Percentiles rank a stretch among this genome's conserved stretches.
phyloP scores from a whole-genome alignment of 2,329 filamentous ascomycete species.

The Decorospora gaudefroyi region DNA sequence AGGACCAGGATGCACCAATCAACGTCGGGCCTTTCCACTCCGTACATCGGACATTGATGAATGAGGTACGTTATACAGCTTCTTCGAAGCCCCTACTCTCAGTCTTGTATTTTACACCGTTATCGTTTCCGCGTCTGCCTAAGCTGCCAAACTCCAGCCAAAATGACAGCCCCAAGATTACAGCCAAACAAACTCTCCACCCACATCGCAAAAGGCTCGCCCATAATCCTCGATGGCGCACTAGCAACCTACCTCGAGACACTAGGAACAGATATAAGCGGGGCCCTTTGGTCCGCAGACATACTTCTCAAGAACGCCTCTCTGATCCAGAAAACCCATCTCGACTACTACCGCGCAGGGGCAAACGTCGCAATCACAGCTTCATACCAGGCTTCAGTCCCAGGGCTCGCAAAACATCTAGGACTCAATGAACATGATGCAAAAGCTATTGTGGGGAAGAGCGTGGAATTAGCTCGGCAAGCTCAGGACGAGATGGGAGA shows the following conservation, averaged over 20 bases:
- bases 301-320: conserved; percentile 48
- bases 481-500: conserved; percentile 37
- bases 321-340: conserved; percentile 51
- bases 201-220: conserved; percentile 26
- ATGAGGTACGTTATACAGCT: background rate
- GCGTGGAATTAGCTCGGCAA: conserved; percentile 49
- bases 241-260: conserved; percentile 55
- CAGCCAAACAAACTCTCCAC: conserved; percentile 5
- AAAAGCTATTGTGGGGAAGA: conserved; percentile 46
- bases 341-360: conserved; percentile 52
- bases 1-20: background rate
- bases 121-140: no score
- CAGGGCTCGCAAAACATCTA: conserved; percentile 49
- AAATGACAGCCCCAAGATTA: conserved; percentile 2
- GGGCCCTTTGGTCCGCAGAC: conserved; percentile 53
- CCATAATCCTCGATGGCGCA: conserved; percentile 53
- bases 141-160: no score
- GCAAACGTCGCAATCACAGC: conserved; percentile 55
- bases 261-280: conserved; percentile 51
- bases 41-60: conserved; percentile 11
- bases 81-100: background rate
- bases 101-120: no score
- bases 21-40: conserved; percentile 12
- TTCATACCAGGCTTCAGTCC: conserved; percentile 54
- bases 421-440: conserved; percentile 40